Base-by-base conservation (phyloP, 192 early-diverging fungal genomes). In the Coemansia sp. region DNA sequence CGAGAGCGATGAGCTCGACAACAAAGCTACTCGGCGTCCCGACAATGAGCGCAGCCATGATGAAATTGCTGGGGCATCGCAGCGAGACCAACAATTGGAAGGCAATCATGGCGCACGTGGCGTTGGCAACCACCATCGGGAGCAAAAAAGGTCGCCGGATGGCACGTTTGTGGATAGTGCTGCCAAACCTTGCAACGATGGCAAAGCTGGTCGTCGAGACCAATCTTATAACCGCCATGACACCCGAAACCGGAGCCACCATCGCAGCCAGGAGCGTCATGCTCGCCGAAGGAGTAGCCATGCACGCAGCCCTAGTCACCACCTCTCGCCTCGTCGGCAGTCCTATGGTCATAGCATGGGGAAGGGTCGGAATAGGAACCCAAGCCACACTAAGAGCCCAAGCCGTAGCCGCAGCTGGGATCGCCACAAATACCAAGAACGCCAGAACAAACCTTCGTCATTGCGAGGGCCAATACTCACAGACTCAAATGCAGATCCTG, bases 1-100 rank as follows among this genome's bases (percentile, higher is more conserved):
- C n/a, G 56, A 58, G 56, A 58, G 56, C 18, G 50, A 37, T 13
- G 39, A 35, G 23, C 31, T 39, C 7, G 65, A 50, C 38, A 40
- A 59, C 43, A 34, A 24, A 14, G 38, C 33, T 5, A 36, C 23
- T 3, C 42, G 37, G 6, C 37, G 35, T 21, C 56, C 64, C 28
- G 37, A 58, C n/a, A 40, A 36, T 26, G 48, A 50, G 33, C 33
- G 23, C 23, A 28, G 21, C 11, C 62, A 64, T n/a, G 5, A 37
- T n/a, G 28, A 7, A 21, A 20, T 16, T 5, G 7, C 13, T 8
- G 26, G 50, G 23, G 28, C 14, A 26, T 31, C 50, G 26, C 50
- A 26, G 26, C 26, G 50, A 31, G 50, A 53, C 13, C 24, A 58
- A 58, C 56, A 58, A 58, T 58, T 7, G 56, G 34, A 34, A 6